Evolutionary conservation across 2,329 filamentous ascomycete genomes (phyloP).

Genomic region (Huntiella abstrusa): DNA sequence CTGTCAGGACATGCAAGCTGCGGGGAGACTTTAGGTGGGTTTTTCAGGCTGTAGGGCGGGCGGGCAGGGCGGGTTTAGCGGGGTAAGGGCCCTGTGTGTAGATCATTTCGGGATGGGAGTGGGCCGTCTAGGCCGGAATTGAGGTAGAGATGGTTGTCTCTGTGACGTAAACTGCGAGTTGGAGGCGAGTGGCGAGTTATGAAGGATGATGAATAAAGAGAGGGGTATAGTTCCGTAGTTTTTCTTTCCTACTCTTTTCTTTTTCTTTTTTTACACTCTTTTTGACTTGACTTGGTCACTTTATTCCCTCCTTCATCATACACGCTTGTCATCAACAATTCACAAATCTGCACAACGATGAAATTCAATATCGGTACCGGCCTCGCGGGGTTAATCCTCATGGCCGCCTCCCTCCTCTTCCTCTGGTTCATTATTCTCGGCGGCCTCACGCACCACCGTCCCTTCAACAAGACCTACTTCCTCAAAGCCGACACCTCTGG

Average conservation of each 20-base stretch:
- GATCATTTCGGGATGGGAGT: too few species aligned
- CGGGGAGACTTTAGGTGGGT: too few species aligned
- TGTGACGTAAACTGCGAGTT: too few species aligned
- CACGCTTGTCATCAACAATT: background rate
- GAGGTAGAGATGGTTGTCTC: too few species aligned
- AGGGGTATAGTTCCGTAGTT: background rate
- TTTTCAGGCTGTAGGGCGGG: too few species aligned
- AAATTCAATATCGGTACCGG: slow-evolving; percentile 4
- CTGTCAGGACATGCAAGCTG: too few species aligned
- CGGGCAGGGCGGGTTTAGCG: too few species aligned
- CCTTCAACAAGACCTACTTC: slow-evolving; percentile 65
- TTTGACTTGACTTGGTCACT: background rate
- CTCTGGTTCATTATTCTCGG: slow-evolving; percentile 41
- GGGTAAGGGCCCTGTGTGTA: too few species aligned
- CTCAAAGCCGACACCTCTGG: slow-evolving; percentile 57
- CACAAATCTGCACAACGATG: background rate
- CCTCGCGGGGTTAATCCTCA: slow-evolving; percentile 22
- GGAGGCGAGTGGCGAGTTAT: too few species aligned
- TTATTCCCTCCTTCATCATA: background rate
- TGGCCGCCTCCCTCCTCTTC: slow-evolving; percentile 32
- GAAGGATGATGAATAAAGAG: too few species aligned
- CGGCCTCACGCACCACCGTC: slow-evolving; percentile 28
- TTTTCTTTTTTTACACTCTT: background rate
- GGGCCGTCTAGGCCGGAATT: too few species aligned
- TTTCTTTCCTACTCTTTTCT: background rate